phyloP scores from a whole-genome alignment of 371 early-diverging fungal genomes.

The Zychaea mexicana region DNA sequence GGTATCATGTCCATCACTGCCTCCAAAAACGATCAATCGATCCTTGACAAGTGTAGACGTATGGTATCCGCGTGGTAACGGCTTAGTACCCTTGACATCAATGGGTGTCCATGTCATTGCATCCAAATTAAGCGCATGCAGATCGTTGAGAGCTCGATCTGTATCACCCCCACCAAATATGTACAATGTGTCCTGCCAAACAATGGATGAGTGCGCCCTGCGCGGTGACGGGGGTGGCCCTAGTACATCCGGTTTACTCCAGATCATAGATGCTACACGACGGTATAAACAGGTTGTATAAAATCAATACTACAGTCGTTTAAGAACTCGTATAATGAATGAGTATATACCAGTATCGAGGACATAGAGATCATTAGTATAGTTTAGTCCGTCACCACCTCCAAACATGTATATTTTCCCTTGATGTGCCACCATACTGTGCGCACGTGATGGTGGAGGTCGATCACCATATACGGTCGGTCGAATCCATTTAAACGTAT shows the following conservation, averaged over 20 bases:
- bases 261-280: conserved; percentile 57
- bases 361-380: conserved; percentile 75
- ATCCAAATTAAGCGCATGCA: conserved; percentile 65
- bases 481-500: conserved; percentile 80
- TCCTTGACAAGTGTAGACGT: conserved; percentile 74
- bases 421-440: conserved; percentile 59
- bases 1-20: conserved; percentile 84
- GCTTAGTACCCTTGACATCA: conserved; percentile 62
- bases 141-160: conserved; percentile 76
- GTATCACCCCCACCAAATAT: conserved; percentile 90
- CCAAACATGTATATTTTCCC: conserved; percentile 68
- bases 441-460: conserved; percentile 82
- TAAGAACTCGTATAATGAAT: too few species aligned
- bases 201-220: conserved; percentile 83
- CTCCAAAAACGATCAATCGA: conserved; percentile 79
- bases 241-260: conserved; percentile 63
- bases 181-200: conserved; percentile 72
- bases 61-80: conserved; percentile 86
- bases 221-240: conserved; percentile 71
- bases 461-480: conserved; percentile 62
- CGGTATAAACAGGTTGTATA: neutral
- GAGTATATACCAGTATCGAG: conserved; percentile 75
- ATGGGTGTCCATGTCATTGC: conserved; percentile 59
- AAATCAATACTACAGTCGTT: neutral
- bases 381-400: conserved; percentile 81